These are phyloP conservation scores for Trichoderma sp. DNA, from an alignment of 2,329 filamentous ascomycete species.

Conservation along the genomic window DNA sequence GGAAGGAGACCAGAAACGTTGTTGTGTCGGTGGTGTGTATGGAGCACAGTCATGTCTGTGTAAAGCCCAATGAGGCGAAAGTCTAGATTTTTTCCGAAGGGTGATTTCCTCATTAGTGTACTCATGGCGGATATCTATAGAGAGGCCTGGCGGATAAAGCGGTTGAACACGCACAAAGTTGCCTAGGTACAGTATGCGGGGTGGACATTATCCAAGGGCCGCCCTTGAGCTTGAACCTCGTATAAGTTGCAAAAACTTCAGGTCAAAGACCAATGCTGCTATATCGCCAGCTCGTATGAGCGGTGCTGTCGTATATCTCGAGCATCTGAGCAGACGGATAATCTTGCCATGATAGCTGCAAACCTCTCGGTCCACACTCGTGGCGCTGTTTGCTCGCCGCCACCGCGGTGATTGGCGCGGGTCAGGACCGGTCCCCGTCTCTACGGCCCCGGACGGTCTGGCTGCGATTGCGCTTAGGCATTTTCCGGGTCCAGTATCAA, in stretches of 20 bases:
- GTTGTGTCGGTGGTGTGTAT: background rate
- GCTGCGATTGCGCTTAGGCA: conserved; percentile 15
- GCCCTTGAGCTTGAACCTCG: background rate
- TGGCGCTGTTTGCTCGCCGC: conserved; percentile 1
- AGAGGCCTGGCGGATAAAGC: background rate
- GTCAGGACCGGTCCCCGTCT: conserved; percentile 18
- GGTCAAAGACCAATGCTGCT: background rate
- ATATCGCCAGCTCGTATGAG: background rate
- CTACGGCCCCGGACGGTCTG: conserved; percentile 11
- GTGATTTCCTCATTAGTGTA: background rate
- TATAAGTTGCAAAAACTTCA: background rate
- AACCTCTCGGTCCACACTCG: conserved; percentile 2
- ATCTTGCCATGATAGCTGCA: background rate
- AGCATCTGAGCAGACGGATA: background rate
- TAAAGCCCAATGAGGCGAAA: background rate
- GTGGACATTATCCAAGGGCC: background rate
- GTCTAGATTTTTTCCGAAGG: conserved; percentile 2
- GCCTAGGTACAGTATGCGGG: background rate
- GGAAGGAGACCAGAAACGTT: background rate
- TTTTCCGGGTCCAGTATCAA: conserved; percentile 18
- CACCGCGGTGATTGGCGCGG: conserved; percentile 18
- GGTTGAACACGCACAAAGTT: background rate
- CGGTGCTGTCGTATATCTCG: background rate
- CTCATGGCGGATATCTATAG: background rate
- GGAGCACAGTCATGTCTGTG: background rate